Conservation (phyloP, 164 flowering plant genomes). For the Euptelea pleiosperma region DNA sequence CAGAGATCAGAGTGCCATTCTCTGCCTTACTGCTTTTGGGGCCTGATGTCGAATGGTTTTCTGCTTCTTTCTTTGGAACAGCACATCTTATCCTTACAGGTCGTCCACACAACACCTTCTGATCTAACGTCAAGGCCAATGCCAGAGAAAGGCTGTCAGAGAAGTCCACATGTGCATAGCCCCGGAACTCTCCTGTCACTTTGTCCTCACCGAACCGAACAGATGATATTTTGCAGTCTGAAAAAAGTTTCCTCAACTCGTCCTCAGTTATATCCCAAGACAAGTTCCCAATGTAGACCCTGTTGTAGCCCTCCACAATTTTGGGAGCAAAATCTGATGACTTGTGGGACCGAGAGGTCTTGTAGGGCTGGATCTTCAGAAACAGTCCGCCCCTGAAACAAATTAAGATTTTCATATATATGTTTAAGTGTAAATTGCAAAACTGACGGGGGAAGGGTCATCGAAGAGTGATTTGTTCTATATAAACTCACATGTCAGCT, state of each 20-base stretch:
- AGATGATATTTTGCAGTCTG: slow-evolving; percentile 60
- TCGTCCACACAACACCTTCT: slow-evolving; percentile 60
- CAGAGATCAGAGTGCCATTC: slow-evolving; percentile 7
- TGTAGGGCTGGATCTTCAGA: slow-evolving; percentile 78
- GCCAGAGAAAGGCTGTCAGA: slow-evolving; percentile 51
- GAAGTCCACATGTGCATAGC: slow-evolving; percentile 94
- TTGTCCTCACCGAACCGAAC: slow-evolving; percentile 84
- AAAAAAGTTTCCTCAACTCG: slow-evolving; percentile 62
- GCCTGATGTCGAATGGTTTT: slow-evolving; percentile 10
- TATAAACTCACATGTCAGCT: slow-evolving; percentile 77
- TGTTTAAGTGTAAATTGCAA: neutral
- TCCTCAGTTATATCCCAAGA: slow-evolving; percentile 91
- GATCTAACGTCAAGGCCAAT: slow-evolving; percentile 77
- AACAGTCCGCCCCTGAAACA: slow-evolving; percentile 81
- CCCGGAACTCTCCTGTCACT: slow-evolving; percentile 73
- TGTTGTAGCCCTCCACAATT: slow-evolving; percentile 76
- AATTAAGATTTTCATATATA: slow-evolving; percentile 10
- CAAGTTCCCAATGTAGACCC: slow-evolving; percentile 82
- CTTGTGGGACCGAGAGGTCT: slow-evolving; percentile 22
- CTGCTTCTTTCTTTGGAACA: slow-evolving; percentile 52
- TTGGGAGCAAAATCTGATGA: slow-evolving; percentile 53
- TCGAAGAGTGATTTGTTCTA: neutral
- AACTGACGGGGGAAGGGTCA: neutral
- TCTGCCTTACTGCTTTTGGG: slow-evolving; percentile 12
- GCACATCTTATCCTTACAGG: slow-evolving; percentile 81